Evolutionary conservation across 176 grass and related monocot genomes (phyloP).

Genomic region (Oryza glaberrima): DNA sequence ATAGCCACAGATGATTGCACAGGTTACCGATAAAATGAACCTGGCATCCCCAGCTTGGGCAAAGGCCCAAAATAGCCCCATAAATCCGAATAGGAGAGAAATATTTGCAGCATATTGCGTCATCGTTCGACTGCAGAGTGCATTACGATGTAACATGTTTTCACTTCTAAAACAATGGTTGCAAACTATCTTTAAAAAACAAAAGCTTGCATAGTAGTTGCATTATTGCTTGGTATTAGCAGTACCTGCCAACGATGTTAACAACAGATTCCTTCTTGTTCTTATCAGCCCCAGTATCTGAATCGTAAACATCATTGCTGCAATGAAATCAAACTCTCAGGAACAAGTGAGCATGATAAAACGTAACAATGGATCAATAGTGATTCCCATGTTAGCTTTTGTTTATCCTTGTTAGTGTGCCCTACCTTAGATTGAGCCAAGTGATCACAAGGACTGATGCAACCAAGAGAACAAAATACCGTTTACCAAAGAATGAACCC

Average conservation of each 20-base stretch:
- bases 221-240: background rate
- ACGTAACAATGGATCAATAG: background rate
- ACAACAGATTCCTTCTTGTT: slow-evolving; percentile 92
- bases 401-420: background rate
- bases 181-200: no score
- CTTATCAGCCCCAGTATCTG: slow-evolving; percentile 77
- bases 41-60: slow-evolving; percentile 62
- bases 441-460: slow-evolving; percentile 78
- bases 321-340: slow-evolving; percentile 32
- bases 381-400: background rate
- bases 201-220: background rate
- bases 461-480: slow-evolving; percentile 60
- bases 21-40: slow-evolving; percentile 72
- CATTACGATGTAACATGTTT: slow-evolving; percentile 11
- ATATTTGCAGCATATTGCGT: slow-evolving; percentile 63
- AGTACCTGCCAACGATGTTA: slow-evolving; percentile 87
- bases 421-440: slow-evolving; percentile 91
- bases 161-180: background rate
- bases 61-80: slow-evolving; percentile 72
- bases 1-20: slow-evolving; percentile 84
- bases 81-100: slow-evolving; percentile 71
- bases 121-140: slow-evolving; percentile 53
- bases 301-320: slow-evolving; percentile 94
- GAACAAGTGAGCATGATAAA: background rate
- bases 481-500: slow-evolving; percentile 62